Evolutionary conservation across 1,284 basidiomycete genomes (phyloP).

Genomic region (Wallemia ichthyophaga): DNA sequence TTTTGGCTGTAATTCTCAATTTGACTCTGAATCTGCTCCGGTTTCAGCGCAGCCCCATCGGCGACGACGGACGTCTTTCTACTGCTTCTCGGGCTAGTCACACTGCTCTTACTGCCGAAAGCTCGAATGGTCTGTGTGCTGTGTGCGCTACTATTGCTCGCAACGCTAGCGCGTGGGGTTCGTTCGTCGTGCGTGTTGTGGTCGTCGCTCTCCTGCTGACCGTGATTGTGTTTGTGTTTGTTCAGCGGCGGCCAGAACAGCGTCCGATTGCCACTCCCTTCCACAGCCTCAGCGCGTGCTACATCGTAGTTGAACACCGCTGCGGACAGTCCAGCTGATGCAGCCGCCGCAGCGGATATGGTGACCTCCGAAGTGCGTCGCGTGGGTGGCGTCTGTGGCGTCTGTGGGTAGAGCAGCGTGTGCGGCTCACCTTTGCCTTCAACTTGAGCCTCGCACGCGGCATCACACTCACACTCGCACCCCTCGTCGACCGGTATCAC

Average conservation of each 20-base stretch:
- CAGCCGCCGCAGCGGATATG: neutral
- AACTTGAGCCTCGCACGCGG: too few relatives aligned
- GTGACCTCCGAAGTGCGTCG: neutral
- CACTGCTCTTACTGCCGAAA: too few relatives aligned
- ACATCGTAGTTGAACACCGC: neutral
- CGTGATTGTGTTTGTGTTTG: too few relatives aligned
- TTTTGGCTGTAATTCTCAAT: too few relatives aligned
- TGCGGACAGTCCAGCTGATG: neutral
- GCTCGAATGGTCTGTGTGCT: neutral
- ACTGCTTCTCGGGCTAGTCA: too few relatives aligned
- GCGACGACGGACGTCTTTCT: too few relatives aligned
- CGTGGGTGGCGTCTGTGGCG: neutral
- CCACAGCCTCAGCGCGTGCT: neutral
- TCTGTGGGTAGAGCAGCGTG: too few relatives aligned
- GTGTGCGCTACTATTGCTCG: neutral
- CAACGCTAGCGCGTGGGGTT: neutral
- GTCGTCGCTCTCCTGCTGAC: too few relatives aligned
- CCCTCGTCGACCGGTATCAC: neutral
- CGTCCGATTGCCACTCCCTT: neutral
- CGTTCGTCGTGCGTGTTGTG: neutral
- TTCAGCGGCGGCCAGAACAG: neutral
- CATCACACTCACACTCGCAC: too few relatives aligned
- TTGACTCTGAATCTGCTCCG: too few relatives aligned
- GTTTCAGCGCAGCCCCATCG: too few relatives aligned
- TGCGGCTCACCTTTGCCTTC: too few relatives aligned